Evolutionary conservation across 1,284 basidiomycete species (phyloP), one percentile per base, ranked within the genome.

Genomic region (Golubevia sp.): DNA sequence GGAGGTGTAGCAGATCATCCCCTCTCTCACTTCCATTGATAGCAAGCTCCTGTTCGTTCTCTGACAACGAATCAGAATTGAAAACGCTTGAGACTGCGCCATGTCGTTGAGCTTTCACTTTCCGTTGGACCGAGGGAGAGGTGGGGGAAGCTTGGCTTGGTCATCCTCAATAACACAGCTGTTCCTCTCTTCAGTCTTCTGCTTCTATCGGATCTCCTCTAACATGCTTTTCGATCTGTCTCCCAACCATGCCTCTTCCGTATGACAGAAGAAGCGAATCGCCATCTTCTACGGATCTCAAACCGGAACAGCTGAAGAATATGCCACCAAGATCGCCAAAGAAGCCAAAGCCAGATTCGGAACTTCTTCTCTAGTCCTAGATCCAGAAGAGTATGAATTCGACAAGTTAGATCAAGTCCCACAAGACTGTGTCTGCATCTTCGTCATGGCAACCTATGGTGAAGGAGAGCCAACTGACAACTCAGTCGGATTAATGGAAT

Each of bases 401-500:
- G 92, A 94, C 79, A 95, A 92, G 84, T 90, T 99, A 70, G 95
- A 98, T 85, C 88, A 91, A 83, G 83, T 98, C 38, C 93, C 96
- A 2, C 90, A 91, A 66, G 91, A 95, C 84, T 91, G 88, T 72
- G 91, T 90, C 49, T 92, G 90, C 64, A 89, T 97, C 84, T 98
- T 99, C 82, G 93, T 97, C 77, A 89, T 99, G 89, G 96, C 96
- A 24, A 98, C 96, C 13, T 99, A 99, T 80, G 96, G 96, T 68
- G 96, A 99, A 86, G 96, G 95, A 64, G 96, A 99, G 84, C 97
- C 96, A 23, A 99, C 96, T 20, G 96, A 99, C 85, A 99, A 99
- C 82, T 93, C 95, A n/a, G 93, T 97, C 38, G 89, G 90, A 67
- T 89, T 99, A 74, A 91, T 94, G 89, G 93, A 97, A 84, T 94